phyloP scores from a whole-genome alignment of 768 basidiomycete genomes.

The Leucosporidium yakuticum region DNA sequence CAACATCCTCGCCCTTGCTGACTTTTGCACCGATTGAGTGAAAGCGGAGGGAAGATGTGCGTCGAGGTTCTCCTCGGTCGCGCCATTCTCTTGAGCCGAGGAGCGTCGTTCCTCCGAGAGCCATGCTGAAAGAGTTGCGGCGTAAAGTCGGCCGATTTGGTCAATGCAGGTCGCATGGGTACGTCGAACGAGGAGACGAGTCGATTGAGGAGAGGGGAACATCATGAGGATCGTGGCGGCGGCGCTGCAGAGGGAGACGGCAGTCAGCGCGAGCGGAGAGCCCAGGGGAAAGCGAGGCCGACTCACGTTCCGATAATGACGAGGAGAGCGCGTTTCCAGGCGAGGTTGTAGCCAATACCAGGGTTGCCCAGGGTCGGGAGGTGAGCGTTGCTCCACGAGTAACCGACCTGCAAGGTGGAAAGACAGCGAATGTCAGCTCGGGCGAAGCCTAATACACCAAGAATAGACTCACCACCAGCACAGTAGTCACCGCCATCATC shows the following conservation, averaged over 20 bases:
- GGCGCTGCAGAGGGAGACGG: background rate
- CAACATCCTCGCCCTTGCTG: conserved; percentile 19
- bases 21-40: background rate
- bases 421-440: background rate
- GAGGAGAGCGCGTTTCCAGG: conserved; percentile 44
- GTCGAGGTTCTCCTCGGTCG: background rate
- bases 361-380: conserved; percentile 48
- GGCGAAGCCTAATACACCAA: background rate
- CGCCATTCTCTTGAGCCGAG: background rate
- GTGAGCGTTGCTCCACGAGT: conserved; percentile 52
- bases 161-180: conserved; percentile 19
- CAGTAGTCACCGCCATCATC: conserved; percentile 43
- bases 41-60: conserved; percentile 1
- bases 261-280: background rate
- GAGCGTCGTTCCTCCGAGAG: conserved; percentile 4
- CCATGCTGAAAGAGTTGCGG: conserved; percentile 12
- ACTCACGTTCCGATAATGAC: conserved; percentile 49
- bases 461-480: conserved; percentile 38
- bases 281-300: background rate
- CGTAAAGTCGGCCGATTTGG: conserved; percentile 20
- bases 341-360: conserved; percentile 47
- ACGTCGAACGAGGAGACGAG: conserved; percentile 18
- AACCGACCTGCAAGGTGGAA: conserved; percentile 49
- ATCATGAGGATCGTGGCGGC: conserved; percentile 9
- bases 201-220: conserved; percentile 50